A percentile compares a stretch with the other conserved stretches of the same genome.
Conservation (phyloP, 1,139 yeast species). For the Blastobotrys malaysiensis region DNA sequence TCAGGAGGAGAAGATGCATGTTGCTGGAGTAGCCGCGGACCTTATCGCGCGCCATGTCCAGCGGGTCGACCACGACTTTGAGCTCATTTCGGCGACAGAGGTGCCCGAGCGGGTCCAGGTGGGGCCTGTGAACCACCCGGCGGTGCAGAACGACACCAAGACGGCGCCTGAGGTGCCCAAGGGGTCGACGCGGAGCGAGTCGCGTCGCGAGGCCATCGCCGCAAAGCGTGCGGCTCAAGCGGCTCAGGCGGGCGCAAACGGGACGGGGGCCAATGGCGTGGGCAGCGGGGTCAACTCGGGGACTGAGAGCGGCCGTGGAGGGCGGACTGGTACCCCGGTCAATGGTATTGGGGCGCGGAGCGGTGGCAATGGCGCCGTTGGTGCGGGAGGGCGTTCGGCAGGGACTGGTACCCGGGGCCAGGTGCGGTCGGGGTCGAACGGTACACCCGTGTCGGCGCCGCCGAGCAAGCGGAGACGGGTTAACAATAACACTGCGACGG, state of each 20-base stretch:
- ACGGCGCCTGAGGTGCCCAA: conserved; percentile 41
- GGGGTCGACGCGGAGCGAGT: conserved; percentile 44
- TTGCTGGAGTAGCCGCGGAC: conserved; percentile 86
- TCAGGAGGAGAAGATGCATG: conserved; percentile 95
- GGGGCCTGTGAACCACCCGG: conserved; percentile 86
- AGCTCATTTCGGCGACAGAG: conserved; percentile 63
- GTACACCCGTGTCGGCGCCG: neutral
- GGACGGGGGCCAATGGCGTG: too few species aligned
- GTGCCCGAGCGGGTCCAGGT: conserved; percentile 52
- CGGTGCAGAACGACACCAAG: conserved; percentile 35
- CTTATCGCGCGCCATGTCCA: conserved; percentile 61
- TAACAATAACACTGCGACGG: conserved; percentile 1
- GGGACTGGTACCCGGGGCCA: neutral
- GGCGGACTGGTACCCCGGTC: neutral
- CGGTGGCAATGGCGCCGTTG: too few species aligned
- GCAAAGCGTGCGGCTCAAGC: conserved; percentile 56
- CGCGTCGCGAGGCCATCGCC: conserved; percentile 87
- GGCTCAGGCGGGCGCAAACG: neutral
- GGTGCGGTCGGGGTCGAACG: neutral
- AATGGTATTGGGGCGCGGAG: neutral
- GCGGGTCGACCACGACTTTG: conserved; percentile 74
- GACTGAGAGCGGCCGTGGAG: neutral
- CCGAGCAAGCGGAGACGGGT: neutral
- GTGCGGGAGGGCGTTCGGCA: too few species aligned
- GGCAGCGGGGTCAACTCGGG: neutral